Evolutionary conservation across 2,329 filamentous ascomycete species (phyloP).

Genomic region (Alternaria conjuncta): DNA sequence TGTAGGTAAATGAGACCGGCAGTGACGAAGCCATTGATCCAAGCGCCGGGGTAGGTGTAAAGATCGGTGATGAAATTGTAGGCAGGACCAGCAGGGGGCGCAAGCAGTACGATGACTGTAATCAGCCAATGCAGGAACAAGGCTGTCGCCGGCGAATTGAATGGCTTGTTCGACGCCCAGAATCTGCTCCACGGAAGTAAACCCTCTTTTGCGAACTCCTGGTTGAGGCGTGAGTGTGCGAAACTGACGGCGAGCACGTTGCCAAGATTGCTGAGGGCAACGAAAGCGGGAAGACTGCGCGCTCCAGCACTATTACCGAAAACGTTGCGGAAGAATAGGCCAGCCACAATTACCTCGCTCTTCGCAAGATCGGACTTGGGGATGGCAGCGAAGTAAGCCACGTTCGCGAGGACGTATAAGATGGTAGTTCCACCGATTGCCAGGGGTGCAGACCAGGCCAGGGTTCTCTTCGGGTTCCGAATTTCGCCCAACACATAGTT

Average conservation of each 20-base stretch:
- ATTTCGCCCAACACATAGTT: slow-evolving; percentile 68
- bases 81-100: slow-evolving; percentile 70
- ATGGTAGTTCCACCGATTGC: slow-evolving; percentile 65
- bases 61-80: slow-evolving; percentile 72
- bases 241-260: slow-evolving; percentile 69
- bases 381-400: slow-evolving; percentile 70
- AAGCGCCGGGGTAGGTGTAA: slow-evolving; percentile 47
- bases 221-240: slow-evolving; percentile 64
- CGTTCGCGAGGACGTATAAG: slow-evolving; percentile 68
- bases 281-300: slow-evolving; percentile 56
- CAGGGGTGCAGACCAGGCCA: slow-evolving; percentile 63
- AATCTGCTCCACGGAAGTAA: slow-evolving; percentile 69
- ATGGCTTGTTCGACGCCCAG: slow-evolving; percentile 73
- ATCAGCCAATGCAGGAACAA: slow-evolving; percentile 71
- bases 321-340: slow-evolving; percentile 66
- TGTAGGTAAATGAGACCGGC: slow-evolving; percentile 47
- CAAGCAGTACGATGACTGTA: slow-evolving; percentile 69
- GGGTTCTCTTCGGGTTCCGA: slow-evolving; percentile 61
- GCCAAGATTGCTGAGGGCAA: slow-evolving; percentile 66
- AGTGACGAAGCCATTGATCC: slow-evolving; percentile 47
- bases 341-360: slow-evolving; percentile 66
- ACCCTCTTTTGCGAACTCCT: slow-evolving; percentile 74
- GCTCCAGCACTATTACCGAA: slow-evolving; percentile 63
- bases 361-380: slow-evolving; percentile 64
- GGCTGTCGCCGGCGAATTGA: slow-evolving; percentile 62